Evolutionary conservation across 768 basidiomycete species (phyloP), one percentile per base, ranked within the genome.

Genomic region (Termitomyces sp.): DNA sequence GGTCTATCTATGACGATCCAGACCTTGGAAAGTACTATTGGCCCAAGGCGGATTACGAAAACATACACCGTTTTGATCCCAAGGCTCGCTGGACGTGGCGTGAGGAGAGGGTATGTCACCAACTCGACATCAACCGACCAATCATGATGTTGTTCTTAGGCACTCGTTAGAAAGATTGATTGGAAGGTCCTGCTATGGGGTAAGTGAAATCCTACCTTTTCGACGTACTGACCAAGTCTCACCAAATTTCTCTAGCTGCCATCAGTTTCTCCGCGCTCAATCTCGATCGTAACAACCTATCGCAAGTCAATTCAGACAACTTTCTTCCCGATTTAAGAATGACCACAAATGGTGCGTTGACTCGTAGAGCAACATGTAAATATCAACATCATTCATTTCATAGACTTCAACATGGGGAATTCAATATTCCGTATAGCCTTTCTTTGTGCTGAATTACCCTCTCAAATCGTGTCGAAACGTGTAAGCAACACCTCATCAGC

Each of bases 351-450:
- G 80, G 65, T 69, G 46, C 33, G 62, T 48, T 47, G 14, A 11
- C 13, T 18, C 8, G 11, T 3, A 18, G 13, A 8, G 9, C 5
- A 11, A 13, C 32, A 8, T 32, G 18, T 14, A 40, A 36, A 26
- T 33, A n/a, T n/a, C n/a, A n/a, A n/a, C n/a, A n/a, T n/a, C n/a
- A n/a, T n/a, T n/a, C n/a, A n/a, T n/a, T n/a, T n/a, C n/a, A n/a
- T n/a, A 83, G 82, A 84, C 56, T 84, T 75, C 66, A 85, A 84
- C 63, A 58, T 75, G 43, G 83, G 83, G 7, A 86, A 83, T 62
- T 79, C 76, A 0, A 58, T 87, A 2, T 82, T 79, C 62, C 76
- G 77, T 22, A 63, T 84, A 1, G 57, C 79, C 9, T 85, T 84
- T 65, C 65, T 84, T 22, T 72, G 67, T 38, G 83, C 84, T 0